phyloP scores from a whole-genome alignment of 2,329 filamentous ascomycete genomes.

The Colletotrichum sp. region DNA sequence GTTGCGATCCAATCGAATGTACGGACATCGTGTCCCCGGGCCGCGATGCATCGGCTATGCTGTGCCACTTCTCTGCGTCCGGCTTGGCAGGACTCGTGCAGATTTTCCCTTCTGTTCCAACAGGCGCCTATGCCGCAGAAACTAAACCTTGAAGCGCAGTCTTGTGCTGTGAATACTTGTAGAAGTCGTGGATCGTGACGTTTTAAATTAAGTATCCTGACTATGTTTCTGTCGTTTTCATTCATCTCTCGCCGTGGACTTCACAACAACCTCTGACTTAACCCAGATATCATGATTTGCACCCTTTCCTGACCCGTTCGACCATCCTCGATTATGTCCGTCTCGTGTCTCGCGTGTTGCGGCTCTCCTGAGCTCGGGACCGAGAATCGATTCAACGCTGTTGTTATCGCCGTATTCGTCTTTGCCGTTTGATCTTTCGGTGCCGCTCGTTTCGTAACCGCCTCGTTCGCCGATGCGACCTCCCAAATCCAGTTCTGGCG shows the following conservation, averaged over 20 bases:
- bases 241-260: neutral
- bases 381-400: constrained; percentile 13
- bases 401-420: neutral
- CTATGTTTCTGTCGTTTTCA: neutral
- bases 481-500: neutral
- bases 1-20: neutral
- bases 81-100: neutral
- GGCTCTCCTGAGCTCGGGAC: neutral
- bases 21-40: neutral
- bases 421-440: neutral
- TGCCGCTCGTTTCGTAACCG: neutral
- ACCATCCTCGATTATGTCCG: neutral
- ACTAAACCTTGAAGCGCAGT: neutral
- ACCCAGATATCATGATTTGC: constrained; percentile 6
- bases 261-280: constrained; percentile 5
- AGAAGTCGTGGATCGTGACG: neutral
- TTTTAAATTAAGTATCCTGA: neutral
- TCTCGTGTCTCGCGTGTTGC: neutral
- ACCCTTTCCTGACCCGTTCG: neutral
- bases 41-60: neutral
- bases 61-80: constrained; percentile 2
- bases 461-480: neutral
- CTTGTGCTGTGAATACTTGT: neutral
- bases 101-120: neutral
- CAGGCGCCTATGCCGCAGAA: neutral